Evolutionary conservation across 164 flowering plant species (phyloP).

Genomic region (Annona squamosa): DNA sequence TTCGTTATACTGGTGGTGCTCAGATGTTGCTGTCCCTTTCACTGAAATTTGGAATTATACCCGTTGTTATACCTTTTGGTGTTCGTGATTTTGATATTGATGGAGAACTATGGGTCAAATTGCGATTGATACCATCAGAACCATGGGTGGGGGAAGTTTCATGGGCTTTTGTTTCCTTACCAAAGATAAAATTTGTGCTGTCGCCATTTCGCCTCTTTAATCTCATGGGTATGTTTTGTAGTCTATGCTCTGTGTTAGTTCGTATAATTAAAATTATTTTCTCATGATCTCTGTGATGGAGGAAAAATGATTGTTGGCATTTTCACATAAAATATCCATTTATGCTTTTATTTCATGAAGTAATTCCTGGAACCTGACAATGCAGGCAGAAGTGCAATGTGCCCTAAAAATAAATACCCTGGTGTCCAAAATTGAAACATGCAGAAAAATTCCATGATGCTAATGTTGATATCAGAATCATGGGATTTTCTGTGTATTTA

Average conservation of each 20-base stretch:
- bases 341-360: no score
- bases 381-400: no score
- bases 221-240: conserved; percentile 67
- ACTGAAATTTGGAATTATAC: conserved; percentile 71
- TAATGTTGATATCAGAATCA: not conserved
- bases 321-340: not conserved
- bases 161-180: conserved; percentile 97
- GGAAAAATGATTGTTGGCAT: not conserved
- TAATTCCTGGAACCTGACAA: no score
- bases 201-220: conserved; percentile 96
- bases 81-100: conserved; percentile 92
- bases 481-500: no score
- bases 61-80: conserved; percentile 78
- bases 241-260: not conserved
- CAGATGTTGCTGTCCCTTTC: conserved; percentile 81
- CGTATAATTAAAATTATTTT: not conserved
- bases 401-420: no score
- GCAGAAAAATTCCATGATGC: not conserved
- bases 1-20: conserved; percentile 93
- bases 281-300: not conserved
- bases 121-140: conserved; percentile 83
- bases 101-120: conserved; percentile 96
- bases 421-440: no score
- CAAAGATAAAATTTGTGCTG: conserved; percentile 78
- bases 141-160: conserved; percentile 95